Percentiles rank a stretch among this genome's conserved stretches.
Evolutionary conservation across 2,329 filamentous ascomycete species (phyloP).

Genomic region (Neurospora crassa): DNA sequence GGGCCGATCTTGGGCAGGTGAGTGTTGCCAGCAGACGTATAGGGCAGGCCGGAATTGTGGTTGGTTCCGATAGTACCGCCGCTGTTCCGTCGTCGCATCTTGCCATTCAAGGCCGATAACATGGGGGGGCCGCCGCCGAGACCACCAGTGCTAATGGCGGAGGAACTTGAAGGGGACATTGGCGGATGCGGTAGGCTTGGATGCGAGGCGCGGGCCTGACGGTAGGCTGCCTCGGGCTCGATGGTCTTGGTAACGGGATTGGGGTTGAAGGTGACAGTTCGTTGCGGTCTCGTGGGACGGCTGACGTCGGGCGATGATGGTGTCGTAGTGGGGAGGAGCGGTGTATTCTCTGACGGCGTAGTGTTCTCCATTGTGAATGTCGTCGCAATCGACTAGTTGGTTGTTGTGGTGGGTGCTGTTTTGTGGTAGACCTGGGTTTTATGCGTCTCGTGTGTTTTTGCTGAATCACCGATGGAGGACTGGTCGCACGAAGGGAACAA

Average conservation of each 20-base stretch:
- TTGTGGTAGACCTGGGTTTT: not conserved
- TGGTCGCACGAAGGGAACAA: not conserved
- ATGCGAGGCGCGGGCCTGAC: conserved; percentile 17
- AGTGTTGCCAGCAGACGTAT: conserved; percentile 24
- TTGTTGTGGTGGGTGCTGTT: not conserved
- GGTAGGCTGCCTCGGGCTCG: conserved; percentile 34
- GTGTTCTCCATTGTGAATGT: conserved; percentile 10
- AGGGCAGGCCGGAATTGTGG: conserved; percentile 24
- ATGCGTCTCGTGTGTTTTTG: not conserved
- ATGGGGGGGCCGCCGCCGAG: conserved; percentile 41
- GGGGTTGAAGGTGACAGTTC: conserved; percentile 71
- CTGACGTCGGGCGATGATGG: conserved; percentile 10
- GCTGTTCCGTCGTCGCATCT: conserved; percentile 77
- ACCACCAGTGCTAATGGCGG: conserved; percentile 33
- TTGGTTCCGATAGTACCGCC: conserved; percentile 43
- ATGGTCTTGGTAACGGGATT: conserved; percentile 55
- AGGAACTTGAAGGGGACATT: conserved; percentile 23
- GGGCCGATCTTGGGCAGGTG: conserved; percentile 72
- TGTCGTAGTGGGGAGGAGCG: conserved; percentile 11
- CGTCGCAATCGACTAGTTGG: not conserved
- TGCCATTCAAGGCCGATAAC: conserved; percentile 76
- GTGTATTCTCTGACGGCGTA: conserved; percentile 10
- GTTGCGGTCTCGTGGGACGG: conserved; percentile 33
- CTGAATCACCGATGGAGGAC: not conserved
- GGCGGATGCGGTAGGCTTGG: conserved; percentile 26